These are phyloP conservation scores for Sesbania bispinosa DNA, from an alignment of 306 rosid genomes.

Conservation along the genomic window DNA sequence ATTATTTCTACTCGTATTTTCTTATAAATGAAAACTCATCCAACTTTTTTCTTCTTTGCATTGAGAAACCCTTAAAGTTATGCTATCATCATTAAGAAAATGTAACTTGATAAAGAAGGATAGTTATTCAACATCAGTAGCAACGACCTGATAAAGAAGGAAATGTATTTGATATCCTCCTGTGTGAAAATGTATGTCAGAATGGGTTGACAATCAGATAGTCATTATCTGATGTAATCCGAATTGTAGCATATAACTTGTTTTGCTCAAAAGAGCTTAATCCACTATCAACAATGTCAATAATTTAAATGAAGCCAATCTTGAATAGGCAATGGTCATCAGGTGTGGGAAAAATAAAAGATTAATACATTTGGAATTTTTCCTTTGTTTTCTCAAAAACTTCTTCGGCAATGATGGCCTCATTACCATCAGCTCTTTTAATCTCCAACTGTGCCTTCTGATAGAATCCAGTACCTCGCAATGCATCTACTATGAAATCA, in stretches of 20 bases:
- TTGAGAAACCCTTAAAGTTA: not conserved
- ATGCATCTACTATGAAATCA: slow-evolving; percentile 78
- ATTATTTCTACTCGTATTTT: not conserved
- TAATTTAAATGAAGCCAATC: slow-evolving; percentile 15
- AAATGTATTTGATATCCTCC: not conserved
- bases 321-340: not conserved
- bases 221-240: not conserved
- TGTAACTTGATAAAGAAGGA: not conserved
- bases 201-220: not conserved
- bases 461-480: slow-evolving; percentile 73
- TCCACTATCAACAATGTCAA: slow-evolving; percentile 10
- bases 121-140: slow-evolving; percentile 2
- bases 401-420: too few species aligned
- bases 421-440: too few species aligned
- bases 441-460: too few species aligned
- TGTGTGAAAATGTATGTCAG: not conserved
- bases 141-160: not conserved
- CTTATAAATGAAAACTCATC: not conserved
- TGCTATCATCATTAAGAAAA: not conserved
- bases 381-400: too few species aligned
- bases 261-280: slow-evolving; percentile 2
- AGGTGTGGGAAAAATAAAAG: not conserved
- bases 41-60: not conserved
- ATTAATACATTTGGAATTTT: slow-evolving; percentile 68
- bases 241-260: not conserved